Conservation (phyloP, 352 stramenopile genomes). For the Phytophthora cryptogea region DNA sequence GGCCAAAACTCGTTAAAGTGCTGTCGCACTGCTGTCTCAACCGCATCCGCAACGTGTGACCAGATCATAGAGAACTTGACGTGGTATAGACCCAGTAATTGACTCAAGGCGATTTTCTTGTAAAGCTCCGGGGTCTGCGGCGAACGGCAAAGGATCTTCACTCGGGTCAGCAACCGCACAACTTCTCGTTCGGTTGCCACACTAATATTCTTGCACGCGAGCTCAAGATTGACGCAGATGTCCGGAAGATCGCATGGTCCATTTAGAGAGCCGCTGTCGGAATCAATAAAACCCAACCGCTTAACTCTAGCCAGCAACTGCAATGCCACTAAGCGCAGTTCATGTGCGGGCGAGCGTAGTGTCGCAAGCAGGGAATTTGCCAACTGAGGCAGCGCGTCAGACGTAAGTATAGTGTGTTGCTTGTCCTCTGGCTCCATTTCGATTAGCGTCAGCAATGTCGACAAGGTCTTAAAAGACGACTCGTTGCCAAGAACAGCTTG, state of each 20-base stretch:
- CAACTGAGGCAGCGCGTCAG: conserved; percentile 36
- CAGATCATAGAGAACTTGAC: conserved; percentile 90
- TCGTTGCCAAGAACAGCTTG: conserved; percentile 47
- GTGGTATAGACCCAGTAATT: conserved; percentile 84
- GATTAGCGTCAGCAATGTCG: conserved; percentile 60
- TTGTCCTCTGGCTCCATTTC: conserved; percentile 60
- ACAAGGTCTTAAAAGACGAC: conserved; percentile 62
- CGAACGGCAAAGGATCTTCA: conserved; percentile 79
- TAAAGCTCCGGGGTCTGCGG: conserved; percentile 75
- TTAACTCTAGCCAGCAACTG: conserved; percentile 67
- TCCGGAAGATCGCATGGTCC: conserved; percentile 75
- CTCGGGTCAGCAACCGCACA: conserved; percentile 73
- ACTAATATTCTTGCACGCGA: conserved; percentile 48
- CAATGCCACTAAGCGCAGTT: conserved; percentile 69
- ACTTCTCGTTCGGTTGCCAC: conserved; percentile 87
- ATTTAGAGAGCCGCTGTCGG: conserved; percentile 43
- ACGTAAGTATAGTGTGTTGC: conserved; percentile 50
- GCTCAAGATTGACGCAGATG: conserved; percentile 68
- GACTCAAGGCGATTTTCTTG: conserved; percentile 77
- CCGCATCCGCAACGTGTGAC: conserved; percentile 73
- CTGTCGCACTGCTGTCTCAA: conserved; percentile 56
- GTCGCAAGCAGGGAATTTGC: conserved; percentile 53
- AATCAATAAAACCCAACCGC: conserved; percentile 56
- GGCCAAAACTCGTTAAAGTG: conserved; percentile 75
- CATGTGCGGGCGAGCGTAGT: conserved; percentile 69